Conservation (phyloP, 1,284 basidiomycete genomes). For the Cystobasidium sp. region DNA sequence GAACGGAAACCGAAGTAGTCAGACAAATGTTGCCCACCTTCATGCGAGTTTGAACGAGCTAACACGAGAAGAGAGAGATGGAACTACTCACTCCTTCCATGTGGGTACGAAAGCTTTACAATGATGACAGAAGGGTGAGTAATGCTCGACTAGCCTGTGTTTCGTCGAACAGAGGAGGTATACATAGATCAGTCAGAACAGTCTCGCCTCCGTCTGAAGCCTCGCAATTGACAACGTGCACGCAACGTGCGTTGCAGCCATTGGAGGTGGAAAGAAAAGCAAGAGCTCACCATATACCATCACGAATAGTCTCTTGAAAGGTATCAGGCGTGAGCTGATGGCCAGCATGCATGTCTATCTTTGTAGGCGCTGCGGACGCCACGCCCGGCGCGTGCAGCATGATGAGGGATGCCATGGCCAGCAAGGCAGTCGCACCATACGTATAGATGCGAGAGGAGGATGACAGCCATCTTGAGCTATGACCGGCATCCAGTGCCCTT, state of each 20-base stretch:
- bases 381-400: slow-evolving; percentile 16
- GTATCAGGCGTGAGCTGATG: slow-evolving; percentile 23
- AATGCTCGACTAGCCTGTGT: slow-evolving; percentile 51
- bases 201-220: neutral
- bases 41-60: neutral
- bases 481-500: too few relatives aligned
- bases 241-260: neutral
- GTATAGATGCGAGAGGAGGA: too few relatives aligned
- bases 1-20: neutral
- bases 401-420: neutral
- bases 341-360: slow-evolving; percentile 40
- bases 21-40: neutral
- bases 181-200: neutral
- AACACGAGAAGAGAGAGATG: too few relatives aligned
- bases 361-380: slow-evolving; percentile 25
- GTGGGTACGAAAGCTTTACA: slow-evolving; percentile 78
- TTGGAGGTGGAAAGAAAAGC: neutral
- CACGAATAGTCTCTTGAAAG: slow-evolving; percentile 16
- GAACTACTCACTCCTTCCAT: slow-evolving; percentile 62
- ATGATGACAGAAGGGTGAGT: slow-evolving; percentile 65
- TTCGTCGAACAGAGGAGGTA: neutral
- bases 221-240: neutral
- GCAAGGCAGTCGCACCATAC: neutral
- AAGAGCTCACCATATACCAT: slow-evolving; percentile 38
- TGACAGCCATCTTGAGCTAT: too few relatives aligned